Conservation (phyloP, 208 protist genomes). For the Trypanosoma mega region DNA sequence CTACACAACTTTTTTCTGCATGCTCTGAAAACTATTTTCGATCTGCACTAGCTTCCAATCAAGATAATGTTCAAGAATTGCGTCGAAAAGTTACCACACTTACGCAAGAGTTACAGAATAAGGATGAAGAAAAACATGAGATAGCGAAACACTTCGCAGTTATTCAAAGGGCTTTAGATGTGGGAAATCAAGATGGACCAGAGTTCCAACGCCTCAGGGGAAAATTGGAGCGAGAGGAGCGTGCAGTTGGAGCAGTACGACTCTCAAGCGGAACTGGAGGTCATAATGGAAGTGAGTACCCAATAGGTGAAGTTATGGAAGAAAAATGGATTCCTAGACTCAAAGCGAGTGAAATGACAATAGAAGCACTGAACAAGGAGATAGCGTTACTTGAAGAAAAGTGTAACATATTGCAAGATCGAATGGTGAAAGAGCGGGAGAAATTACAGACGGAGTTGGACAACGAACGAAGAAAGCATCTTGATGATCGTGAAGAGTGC, state of each 20-base stretch:
- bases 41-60: neutral
- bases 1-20: neutral
- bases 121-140: conserved; percentile 15
- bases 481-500: conserved; percentile 47
- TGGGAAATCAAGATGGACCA: neutral
- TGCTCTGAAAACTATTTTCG: neutral
- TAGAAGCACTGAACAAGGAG: conserved; percentile 53
- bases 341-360: conserved; percentile 52
- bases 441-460: conserved; percentile 10
- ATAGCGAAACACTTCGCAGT: neutral
- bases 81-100: conserved; percentile 13
- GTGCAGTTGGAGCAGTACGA: conserved; percentile 4
- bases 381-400: conserved; percentile 36
- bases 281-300: neutral
- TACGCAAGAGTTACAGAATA: conserved; percentile 4
- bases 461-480: neutral
- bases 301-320: neutral
- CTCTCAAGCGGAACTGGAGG: neutral
- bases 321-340: conserved; percentile 18
- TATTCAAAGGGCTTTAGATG: conserved; percentile 5
- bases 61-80: conserved; percentile 14
- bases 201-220: conserved; percentile 10
- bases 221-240: conserved; percentile 6
- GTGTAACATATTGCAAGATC: conserved; percentile 16
- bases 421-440: conserved; percentile 24